Base-by-base conservation (phyloP, 129 eudicot species). In the Ambrosia artemisiifolia region DNA sequence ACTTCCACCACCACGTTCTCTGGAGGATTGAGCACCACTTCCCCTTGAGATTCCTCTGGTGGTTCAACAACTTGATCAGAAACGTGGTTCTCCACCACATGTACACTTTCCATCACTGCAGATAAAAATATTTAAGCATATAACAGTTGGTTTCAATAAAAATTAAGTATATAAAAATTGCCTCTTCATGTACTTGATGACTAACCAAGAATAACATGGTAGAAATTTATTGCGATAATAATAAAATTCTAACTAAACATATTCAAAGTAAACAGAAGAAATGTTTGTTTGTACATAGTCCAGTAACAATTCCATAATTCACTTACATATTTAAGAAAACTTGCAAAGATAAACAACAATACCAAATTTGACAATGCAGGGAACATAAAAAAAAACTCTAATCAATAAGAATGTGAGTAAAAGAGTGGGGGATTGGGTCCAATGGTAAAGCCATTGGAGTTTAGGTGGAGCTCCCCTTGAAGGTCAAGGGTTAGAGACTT, bases 1-100 rank as follows among this genome's bases (percentile, higher is more conserved):
- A 71, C 88, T 63, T 75, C 90, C 48, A 74, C 88, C 50, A 64
- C 91, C 43, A 78, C 95, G 72, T 81, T 80, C 77, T 88, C 99
- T 24, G 84, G 78, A 5, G 88, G 88, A 65, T 61, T 65, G 3
- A 50, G 12, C 57, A 81, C 87, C 72, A 69, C 88, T 65, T 87
- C 91, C 59, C 76, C 81, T 47, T 66, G 69, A 7, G 83, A 54
- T 60, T 91, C 97, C 79, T 88, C 87, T 2, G 63, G 47, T 35
- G 77, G 43, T 48, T 65, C 85, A 6, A 63, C 63, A 24, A 78
- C 75, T 60, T 75, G 77, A 55, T 82, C 97, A 44, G 88, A 19
- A 75, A 83, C 48, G 48, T 80, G 81, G 69, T 86, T 81, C 85
- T 84, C 87, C 73, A 77, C 73, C 66, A 65, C 80, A 28, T 73